Conservation (phyloP, 441 rosid species). For the Dalechampia spathulata region DNA sequence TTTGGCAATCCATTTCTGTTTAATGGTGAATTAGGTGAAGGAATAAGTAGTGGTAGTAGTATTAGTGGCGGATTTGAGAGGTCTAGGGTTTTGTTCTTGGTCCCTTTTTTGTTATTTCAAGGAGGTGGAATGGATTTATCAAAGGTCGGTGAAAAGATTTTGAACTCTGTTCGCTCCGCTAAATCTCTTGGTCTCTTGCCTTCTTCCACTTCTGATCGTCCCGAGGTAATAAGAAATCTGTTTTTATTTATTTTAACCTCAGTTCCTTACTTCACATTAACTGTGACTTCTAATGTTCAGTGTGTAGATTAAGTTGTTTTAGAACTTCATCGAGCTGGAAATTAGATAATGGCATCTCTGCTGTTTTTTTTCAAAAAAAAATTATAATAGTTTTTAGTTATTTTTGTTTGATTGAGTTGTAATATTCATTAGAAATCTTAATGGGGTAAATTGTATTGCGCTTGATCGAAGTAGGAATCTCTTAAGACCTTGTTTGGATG, state of each 20-base stretch:
- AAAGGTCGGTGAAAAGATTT: slow-evolving; percentile 79
- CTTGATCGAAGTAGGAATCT: too few species aligned
- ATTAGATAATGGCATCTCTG: too few species aligned
- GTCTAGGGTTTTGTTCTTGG: slow-evolving; percentile 70
- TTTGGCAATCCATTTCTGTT: slow-evolving; percentile 61
- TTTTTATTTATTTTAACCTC: too few species aligned
- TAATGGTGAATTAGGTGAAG: slow-evolving; percentile 67
- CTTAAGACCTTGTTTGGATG: too few species aligned
- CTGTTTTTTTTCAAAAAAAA: not conserved
- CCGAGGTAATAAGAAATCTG: slow-evolving; percentile 51
- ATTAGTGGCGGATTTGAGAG: slow-evolving; percentile 65
- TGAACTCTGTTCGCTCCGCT: slow-evolving; percentile 90
- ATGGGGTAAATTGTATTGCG: too few species aligned
- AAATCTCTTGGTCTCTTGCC: slow-evolving; percentile 81
- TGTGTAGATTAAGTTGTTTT: too few species aligned
- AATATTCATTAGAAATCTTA: too few species aligned
- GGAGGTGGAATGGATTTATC: slow-evolving; percentile 92
- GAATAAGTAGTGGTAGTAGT: slow-evolving; percentile 30
- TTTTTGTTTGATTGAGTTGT: too few species aligned
- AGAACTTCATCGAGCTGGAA: too few species aligned
- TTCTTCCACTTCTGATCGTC: slow-evolving; percentile 67
- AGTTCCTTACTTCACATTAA: too few species aligned
- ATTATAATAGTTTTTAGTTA: not conserved
- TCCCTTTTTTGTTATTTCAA: slow-evolving; percentile 62
- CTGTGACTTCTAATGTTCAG: too few species aligned